Evolutionary conservation across 163 green algal genomes (phyloP), one percentile per base, ranked within the genome.

Genomic region (Chlorella variabilis): DNA sequence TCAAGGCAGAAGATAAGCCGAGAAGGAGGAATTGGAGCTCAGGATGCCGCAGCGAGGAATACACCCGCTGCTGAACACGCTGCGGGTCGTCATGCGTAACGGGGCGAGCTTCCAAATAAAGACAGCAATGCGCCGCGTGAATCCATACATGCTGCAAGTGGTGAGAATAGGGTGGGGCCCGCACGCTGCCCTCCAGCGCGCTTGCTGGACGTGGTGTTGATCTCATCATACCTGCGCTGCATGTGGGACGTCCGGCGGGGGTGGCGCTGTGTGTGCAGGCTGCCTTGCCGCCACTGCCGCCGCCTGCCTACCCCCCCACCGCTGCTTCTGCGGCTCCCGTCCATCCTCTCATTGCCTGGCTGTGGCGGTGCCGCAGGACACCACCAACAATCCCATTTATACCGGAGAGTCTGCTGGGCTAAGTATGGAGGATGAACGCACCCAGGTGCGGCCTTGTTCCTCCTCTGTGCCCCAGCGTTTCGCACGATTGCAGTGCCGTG

Each of bases 1-100:
- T 54, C 11, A 15, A 15, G 15, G 45, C 11, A 54, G 45, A 54
- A 11, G 45, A 54, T 54, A 54, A 54, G 15, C 15, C 15, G 45
- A 54, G 15, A 54, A 54, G 15, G 11, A 15, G 15, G 11, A 11
- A 54, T n/a, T n/a, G n/a, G n/a, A 54, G 11, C 45, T 6, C 59
- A 38, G 8, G 11, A 87, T 89, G 81, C 39, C 68, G n/a, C 78
- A 80, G 39, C 84, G 83, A 51, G 88, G 87, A 13, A 85, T 92
- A 9, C 88, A 92, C 73, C 88, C 88, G 20, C 42, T 90, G 29
- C 82, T 89, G 49, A 67, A 76, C n/a, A 81, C 61, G 5, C 80
- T 91, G 51, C 87, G 80, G 1, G 80, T 91, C 31, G 88, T 92
- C 1, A 70, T 91, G 77, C 68, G 83, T 36, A 92, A 92, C 56